Evolutionary conservation across 805 yeast species (phyloP).

Genomic region (Sugiyamaella boreocaroliniensis): DNA sequence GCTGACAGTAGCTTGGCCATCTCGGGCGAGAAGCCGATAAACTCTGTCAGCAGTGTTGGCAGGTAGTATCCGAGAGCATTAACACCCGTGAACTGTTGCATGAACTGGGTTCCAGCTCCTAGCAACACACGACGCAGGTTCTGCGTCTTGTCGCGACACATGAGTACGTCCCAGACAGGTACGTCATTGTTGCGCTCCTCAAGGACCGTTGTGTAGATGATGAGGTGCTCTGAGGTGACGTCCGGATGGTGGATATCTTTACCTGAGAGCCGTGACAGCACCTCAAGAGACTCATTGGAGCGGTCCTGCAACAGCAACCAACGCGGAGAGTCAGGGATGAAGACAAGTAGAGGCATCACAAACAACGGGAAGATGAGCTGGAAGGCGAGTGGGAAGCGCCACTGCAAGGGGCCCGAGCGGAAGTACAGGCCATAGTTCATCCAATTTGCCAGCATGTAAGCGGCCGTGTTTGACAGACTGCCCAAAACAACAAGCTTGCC

Average conservation of each 20-base stretch:
- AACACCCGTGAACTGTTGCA: conserved; percentile 16
- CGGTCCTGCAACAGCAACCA: conserved; percentile 63
- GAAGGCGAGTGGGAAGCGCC: conserved; percentile 20
- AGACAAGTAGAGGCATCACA: conserved; percentile 36
- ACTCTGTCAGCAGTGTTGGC: conserved; percentile 12
- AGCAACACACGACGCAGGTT: conserved; percentile 12
- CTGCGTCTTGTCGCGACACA: conserved; percentile 8
- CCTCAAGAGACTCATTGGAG: conserved; percentile 47
- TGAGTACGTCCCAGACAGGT: conserved; percentile 5
- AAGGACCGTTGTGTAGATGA: conserved; percentile 5
- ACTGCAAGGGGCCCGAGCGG: conserved; percentile 2
- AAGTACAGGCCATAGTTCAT: conserved; percentile 8
- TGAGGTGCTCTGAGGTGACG: background rate
- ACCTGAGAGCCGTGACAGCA: conserved; percentile 2
- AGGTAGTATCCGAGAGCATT: conserved; percentile 13
- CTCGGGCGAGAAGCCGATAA: conserved; percentile 3
- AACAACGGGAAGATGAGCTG: conserved; percentile 27
- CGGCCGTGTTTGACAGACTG: conserved; percentile 6
- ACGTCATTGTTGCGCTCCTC: conserved; percentile 3
- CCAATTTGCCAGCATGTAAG: conserved; percentile 8
- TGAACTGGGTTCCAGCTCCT: conserved; percentile 8
- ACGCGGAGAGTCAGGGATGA: conserved; percentile 79
- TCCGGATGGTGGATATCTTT: background rate
- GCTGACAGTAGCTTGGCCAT: conserved; percentile 2
- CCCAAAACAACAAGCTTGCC: conserved; percentile 39